These are phyloP conservation scores for Candida coleopterorum DNA, from an alignment of 805 yeast genomes.

Conservation along the genomic window DNA sequence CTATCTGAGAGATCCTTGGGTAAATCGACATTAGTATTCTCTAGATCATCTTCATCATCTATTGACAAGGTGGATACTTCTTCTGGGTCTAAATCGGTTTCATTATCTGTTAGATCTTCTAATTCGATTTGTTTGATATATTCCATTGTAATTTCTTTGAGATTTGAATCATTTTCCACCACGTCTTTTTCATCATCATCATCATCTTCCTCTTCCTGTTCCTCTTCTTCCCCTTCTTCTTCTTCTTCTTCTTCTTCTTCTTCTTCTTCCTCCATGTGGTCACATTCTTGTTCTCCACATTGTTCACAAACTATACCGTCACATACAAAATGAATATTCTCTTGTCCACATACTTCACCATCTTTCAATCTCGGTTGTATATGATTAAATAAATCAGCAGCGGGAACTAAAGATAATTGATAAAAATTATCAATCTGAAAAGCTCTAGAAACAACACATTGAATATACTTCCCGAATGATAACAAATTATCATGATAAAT, in stretches of 20 bases:
- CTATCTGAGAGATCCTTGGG: constrained; percentile 31
- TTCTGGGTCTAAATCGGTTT: constrained; percentile 21
- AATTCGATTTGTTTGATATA: constrained; percentile 23
- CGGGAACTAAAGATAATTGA: constrained; percentile 77
- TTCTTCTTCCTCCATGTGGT: constrained; percentile 24
- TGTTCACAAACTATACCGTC: constrained; percentile 25
- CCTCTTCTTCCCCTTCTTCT: constrained; percentile 14
- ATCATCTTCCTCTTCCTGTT: constrained; percentile 6
- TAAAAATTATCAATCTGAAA: constrained; percentile 76
- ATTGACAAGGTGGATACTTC: constrained; percentile 19
- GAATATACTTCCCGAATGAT: constrained; percentile 53
- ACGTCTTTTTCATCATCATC: constrained; percentile 8
- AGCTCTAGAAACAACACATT: constrained; percentile 69
- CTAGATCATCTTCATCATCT: constrained; percentile 11
- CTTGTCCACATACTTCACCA: constrained; percentile 23
- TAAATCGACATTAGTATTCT: constrained; percentile 22
- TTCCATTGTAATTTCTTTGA: constrained; percentile 20
- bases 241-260: constrained; percentile 11
- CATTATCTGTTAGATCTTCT: constrained; percentile 18
- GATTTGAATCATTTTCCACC: constrained; percentile 11
- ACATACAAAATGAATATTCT: constrained; percentile 62
- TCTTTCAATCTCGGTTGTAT: constrained; percentile 27
- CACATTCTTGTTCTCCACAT: constrained; percentile 33
- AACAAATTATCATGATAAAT: constrained; percentile 23
- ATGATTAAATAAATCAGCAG: constrained; percentile 88